These are phyloP conservation scores for Leccinum obscurum DNA, from an alignment of 768 basidiomycete genomes.

Conservation along the genomic window DNA sequence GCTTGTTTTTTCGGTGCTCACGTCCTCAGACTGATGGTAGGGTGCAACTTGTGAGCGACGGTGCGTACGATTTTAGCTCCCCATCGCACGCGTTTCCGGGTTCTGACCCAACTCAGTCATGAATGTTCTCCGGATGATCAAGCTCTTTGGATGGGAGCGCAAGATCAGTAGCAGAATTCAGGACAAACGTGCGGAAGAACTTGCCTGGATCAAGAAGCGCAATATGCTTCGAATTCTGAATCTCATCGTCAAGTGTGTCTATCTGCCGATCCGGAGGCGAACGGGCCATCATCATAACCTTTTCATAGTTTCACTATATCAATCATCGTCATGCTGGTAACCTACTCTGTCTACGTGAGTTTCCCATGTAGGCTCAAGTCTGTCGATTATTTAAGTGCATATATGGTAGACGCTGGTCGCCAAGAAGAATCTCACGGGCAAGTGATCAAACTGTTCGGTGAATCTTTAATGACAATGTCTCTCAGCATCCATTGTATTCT, in stretches of 20 bases:
- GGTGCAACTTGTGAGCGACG: constrained; percentile 60
- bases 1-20: constrained; percentile 38
- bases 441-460: not conserved
- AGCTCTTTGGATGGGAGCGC: constrained; percentile 69
- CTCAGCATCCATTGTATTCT: constrained; percentile 12
- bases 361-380: not conserved
- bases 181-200: constrained; percentile 59
- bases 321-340: constrained; percentile 60
- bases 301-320: constrained; percentile 55
- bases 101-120: constrained; percentile 37
- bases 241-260: constrained; percentile 10
- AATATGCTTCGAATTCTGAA: constrained; percentile 51
- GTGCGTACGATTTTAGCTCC: constrained; percentile 33
- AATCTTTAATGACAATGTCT: not conserved
- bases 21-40: constrained; percentile 27
- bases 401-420: constrained; percentile 7
- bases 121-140: constrained; percentile 64
- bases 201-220: constrained; percentile 51
- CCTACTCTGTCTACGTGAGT: constrained; percentile 59
- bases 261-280: constrained; percentile 5
- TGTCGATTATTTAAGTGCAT: not conserved
- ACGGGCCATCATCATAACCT: not conserved
- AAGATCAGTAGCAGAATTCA: constrained; percentile 53
- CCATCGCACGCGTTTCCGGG: not conserved
- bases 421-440: constrained; percentile 7